phyloP scores from a whole-genome alignment of 352 stramenopile genomes.

The Halophytophthora polymorphica region DNA sequence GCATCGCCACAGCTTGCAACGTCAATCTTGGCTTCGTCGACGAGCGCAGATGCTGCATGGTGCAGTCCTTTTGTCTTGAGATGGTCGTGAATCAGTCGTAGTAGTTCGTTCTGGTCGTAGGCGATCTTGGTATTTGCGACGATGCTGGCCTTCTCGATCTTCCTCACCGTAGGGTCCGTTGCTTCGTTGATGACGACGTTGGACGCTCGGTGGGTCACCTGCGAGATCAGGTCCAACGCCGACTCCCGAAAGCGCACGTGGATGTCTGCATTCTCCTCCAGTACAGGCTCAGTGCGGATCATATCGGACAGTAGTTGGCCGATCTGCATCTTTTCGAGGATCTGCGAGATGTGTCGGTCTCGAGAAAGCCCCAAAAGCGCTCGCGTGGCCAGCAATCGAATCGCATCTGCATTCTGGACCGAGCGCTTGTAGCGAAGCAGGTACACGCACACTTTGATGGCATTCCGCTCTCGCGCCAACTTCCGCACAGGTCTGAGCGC shows the following conservation, averaged over 20 bases:
- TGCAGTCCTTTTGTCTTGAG: slow-evolving; percentile 72
- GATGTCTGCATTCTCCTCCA: slow-evolving; percentile 84
- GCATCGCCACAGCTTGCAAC: slow-evolving; percentile 10
- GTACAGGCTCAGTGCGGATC: slow-evolving; percentile 78
- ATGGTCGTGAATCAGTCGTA: slow-evolving; percentile 82
- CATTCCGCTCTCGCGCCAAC: slow-evolving; percentile 72
- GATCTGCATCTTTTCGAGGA: slow-evolving; percentile 90
- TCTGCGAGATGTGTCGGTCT: slow-evolving; percentile 86
- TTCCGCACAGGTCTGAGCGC: slow-evolving; percentile 66
- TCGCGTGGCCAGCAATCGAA: slow-evolving; percentile 79
- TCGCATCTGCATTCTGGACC: slow-evolving; percentile 82
- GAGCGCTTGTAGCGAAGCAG: slow-evolving; percentile 86
- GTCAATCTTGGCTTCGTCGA: slow-evolving; percentile 45
- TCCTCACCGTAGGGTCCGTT: slow-evolving; percentile 81
- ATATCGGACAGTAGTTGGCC: slow-evolving; percentile 83
- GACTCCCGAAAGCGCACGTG: slow-evolving; percentile 86
- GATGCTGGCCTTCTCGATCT: slow-evolving; percentile 89
- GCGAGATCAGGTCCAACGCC: slow-evolving; percentile 85
- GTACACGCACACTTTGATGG: slow-evolving; percentile 86
- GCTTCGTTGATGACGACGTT: slow-evolving; percentile 86
- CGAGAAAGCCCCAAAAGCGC: slow-evolving; percentile 78
- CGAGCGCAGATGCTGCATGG: slow-evolving; percentile 46
- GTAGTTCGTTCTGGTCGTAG: slow-evolving; percentile 80
- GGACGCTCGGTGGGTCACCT: slow-evolving; percentile 78
- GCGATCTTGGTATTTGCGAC: slow-evolving; percentile 86